These are phyloP conservation scores for Linnemannia schmuckeri DNA, from an alignment of 192 early-diverging fungal species.

Conservation along the genomic window DNA sequence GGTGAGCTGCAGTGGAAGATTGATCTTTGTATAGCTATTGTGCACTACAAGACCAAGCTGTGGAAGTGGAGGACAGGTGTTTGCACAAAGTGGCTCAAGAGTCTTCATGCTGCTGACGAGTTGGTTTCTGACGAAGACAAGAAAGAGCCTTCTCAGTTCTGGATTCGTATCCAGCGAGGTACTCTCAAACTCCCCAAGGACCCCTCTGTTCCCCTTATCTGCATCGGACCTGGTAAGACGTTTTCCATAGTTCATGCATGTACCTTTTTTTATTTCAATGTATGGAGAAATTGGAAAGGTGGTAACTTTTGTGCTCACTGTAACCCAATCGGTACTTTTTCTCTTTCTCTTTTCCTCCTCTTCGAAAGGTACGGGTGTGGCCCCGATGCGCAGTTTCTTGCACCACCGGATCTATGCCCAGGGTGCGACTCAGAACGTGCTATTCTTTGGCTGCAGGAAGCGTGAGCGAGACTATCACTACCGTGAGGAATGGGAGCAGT, in stretches of 20 bases:
- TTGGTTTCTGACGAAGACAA: neutral
- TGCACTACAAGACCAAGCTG: conserved; percentile 87
- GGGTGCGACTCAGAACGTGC: conserved; percentile 66
- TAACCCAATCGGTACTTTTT: neutral
- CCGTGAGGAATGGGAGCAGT: conserved; percentile 71
- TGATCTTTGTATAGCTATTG: conserved; percentile 87
- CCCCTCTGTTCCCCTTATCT: conserved; percentile 71
- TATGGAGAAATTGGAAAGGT: neutral
- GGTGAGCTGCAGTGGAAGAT: conserved; percentile 60
- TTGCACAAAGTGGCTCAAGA: conserved; percentile 80
- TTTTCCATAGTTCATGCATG: neutral
- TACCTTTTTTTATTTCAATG: neutral
- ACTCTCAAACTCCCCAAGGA: conserved; percentile 76
- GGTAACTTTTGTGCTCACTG: neutral
- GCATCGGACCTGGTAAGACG: conserved; percentile 84
- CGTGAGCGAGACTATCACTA: conserved; percentile 82
- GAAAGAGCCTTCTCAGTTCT: conserved; percentile 31
- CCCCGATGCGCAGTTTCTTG: conserved; percentile 81
- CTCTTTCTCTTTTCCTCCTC: neutral
- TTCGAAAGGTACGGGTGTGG: conserved; percentile 85
- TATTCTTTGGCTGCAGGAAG: conserved; percentile 91
- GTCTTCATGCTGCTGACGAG: conserved; percentile 17
- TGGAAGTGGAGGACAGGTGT: conserved; percentile 81
- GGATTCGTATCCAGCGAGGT: conserved; percentile 70
- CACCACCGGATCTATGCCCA: conserved; percentile 51